Conservation (phyloP, 352 stramenopile genomes). For the Peronospora farinosa region DNA sequence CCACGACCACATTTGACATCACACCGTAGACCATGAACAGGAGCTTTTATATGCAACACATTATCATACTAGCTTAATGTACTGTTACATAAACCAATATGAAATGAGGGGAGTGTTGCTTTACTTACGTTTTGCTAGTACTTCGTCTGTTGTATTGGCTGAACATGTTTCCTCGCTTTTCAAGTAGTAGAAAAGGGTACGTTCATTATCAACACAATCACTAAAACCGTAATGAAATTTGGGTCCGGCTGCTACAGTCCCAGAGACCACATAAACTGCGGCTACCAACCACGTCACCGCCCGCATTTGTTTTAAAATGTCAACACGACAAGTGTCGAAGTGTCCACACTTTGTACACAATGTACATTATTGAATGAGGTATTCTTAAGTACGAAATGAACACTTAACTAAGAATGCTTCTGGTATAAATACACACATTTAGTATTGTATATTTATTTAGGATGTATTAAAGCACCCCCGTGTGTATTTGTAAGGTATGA, state of each 20-base stretch:
- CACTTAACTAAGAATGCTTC: too few species aligned
- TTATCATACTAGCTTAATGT: neutral
- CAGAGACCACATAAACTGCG: neutral
- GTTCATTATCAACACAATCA: constrained; percentile 72
- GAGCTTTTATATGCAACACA: constrained; percentile 28
- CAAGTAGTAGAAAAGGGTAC: constrained; percentile 70
- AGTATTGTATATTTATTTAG: too few species aligned
- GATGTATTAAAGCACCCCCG: too few species aligned
- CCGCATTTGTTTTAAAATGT: constrained; percentile 5
- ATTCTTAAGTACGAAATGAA: too few species aligned
- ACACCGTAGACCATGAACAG: constrained; percentile 59
- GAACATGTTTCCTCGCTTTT: constrained; percentile 43
- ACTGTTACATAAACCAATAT: neutral
- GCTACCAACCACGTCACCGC: constrained; percentile 6
- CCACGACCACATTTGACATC: constrained; percentile 65
- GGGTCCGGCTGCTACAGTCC: neutral
- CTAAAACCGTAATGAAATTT: constrained; percentile 68
- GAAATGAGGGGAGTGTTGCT: neutral
- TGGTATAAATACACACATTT: too few species aligned
- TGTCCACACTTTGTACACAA: too few species aligned
- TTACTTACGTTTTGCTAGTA: constrained; percentile 45
- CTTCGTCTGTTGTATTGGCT: constrained; percentile 27
- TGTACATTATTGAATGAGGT: too few species aligned
- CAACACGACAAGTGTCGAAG: too few species aligned
- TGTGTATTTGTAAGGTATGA: too few species aligned